Percentiles rank a stretch among this genome's conserved stretches.
Evolutionary conservation across 192 early-diverging fungal species (phyloP).

Genomic region (Paraglomus brasilianum): DNA sequence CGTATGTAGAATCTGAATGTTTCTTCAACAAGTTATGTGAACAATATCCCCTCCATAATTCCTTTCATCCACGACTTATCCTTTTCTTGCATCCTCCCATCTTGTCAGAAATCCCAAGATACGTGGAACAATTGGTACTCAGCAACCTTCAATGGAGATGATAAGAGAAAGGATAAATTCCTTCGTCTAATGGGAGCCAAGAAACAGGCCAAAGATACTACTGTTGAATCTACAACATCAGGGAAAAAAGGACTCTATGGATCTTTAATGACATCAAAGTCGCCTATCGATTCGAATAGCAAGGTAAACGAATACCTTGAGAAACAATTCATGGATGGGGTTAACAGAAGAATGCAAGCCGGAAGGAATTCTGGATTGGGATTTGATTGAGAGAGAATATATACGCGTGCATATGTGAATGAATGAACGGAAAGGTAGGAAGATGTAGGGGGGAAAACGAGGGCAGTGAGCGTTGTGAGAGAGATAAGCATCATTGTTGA

Average conservation of each 20-base stretch:
- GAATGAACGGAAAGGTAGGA: too few relatives aligned
- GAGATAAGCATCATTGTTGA: too few relatives aligned
- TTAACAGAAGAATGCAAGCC: too few relatives aligned
- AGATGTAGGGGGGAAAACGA: slow-evolving; percentile 12
- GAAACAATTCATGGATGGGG: slow-evolving; percentile 39
- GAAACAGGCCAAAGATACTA: slow-evolving; percentile 30
- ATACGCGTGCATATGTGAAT: too few relatives aligned
- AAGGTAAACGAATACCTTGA: slow-evolving; percentile 46
- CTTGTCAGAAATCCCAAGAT: slow-evolving; percentile 5
- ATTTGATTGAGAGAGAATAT: too few relatives aligned
- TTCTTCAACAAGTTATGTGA: too few relatives aligned
- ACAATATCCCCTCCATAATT: too few relatives aligned
- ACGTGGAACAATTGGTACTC: slow-evolving; percentile 60
- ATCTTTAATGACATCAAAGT: slow-evolving; percentile 17
- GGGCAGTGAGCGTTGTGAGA: not conserved
- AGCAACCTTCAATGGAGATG: slow-evolving; percentile 48
- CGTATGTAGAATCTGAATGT: too few relatives aligned
- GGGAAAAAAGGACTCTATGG: slow-evolving; percentile 35
- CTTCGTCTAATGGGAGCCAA: slow-evolving; percentile 55
- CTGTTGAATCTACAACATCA: not conserved
- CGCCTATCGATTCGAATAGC: slow-evolving; percentile 46
- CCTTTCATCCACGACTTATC: not conserved
- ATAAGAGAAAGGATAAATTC: slow-evolving; percentile 52
- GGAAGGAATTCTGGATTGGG: too few relatives aligned
- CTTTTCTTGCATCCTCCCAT: too few relatives aligned